Conservation (phyloP, 1,284 basidiomycete genomes). For the Boletus semigastroideus region DNA sequence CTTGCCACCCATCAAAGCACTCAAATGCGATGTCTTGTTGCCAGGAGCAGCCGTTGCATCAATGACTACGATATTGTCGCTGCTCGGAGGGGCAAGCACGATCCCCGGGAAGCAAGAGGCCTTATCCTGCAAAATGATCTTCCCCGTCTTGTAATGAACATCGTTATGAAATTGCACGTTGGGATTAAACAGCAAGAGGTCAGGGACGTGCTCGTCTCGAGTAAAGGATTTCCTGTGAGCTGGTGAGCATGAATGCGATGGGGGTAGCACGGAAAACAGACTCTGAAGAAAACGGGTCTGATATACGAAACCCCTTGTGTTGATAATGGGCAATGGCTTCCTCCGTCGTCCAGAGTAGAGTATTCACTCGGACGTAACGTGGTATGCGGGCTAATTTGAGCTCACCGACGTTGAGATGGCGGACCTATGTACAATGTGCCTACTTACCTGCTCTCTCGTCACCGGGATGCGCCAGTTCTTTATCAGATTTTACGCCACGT, state of each 20-base stretch:
- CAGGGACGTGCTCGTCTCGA: slow-evolving; percentile 76
- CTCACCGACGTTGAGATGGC: background rate
- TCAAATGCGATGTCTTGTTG: slow-evolving; percentile 96
- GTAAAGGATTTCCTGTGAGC: slow-evolving; percentile 56
- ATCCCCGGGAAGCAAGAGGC: slow-evolving; percentile 95
- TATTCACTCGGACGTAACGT: slow-evolving; percentile 86
- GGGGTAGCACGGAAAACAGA: slow-evolving; percentile 33
- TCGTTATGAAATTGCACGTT: slow-evolving; percentile 60
- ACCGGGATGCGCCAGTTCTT: slow-evolving; percentile 62
- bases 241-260: slow-evolving; percentile 5
- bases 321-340: slow-evolving; percentile 58
- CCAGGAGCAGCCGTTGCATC: slow-evolving; percentile 98
- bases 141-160: slow-evolving; percentile 67
- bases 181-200: slow-evolving; percentile 79
- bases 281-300: slow-evolving; percentile 52
- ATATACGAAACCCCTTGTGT: slow-evolving; percentile 51
- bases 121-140: slow-evolving; percentile 94
- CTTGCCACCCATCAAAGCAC: slow-evolving; percentile 79
- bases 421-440: slow-evolving; percentile 13
- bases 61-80: slow-evolving; percentile 60
- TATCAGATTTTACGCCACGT: slow-evolving; percentile 63
- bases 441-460: slow-evolving; percentile 62
- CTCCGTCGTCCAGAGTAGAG: slow-evolving; percentile 61
- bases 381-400: slow-evolving; percentile 60
- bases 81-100: slow-evolving; percentile 66